Evolutionary conservation across 75 land plant species (phyloP).

Genomic region (Pseudotsuga menziesii): DNA sequence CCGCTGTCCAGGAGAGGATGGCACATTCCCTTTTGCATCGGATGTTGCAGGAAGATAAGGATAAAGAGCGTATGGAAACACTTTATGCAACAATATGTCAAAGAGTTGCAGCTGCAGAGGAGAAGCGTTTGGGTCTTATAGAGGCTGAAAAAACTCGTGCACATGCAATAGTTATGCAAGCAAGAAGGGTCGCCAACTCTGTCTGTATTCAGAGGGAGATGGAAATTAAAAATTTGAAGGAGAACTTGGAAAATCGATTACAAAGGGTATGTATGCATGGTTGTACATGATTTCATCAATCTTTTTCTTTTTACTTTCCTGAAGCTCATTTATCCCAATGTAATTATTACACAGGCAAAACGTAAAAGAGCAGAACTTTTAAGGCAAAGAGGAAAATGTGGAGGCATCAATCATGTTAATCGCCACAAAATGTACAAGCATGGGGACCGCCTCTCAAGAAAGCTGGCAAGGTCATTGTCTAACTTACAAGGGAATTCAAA

Average conservation of each 20-base stretch:
- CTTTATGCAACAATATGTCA: constrained; percentile 63
- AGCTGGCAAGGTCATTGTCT: constrained; percentile 66
- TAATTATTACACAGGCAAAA: constrained; percentile 54
- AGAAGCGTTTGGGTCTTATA: constrained; percentile 67
- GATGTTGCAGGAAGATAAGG: constrained; percentile 50
- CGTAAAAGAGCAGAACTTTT: constrained; percentile 81
- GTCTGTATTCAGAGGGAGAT: constrained; percentile 67
- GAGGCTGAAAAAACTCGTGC: constrained; percentile 87
- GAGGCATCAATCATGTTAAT: constrained; percentile 26
- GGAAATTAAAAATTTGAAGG: constrained; percentile 65
- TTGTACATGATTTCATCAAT: background rate
- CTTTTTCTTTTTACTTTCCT: background rate
- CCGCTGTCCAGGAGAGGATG: constrained; percentile 65
- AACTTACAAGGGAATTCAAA: constrained; percentile 1
- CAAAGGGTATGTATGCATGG: constrained; percentile 58
- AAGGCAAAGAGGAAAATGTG: constrained; percentile 62
- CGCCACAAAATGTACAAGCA: constrained; percentile 56
- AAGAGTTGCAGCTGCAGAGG: constrained; percentile 94
- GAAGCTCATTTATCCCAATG: background rate
- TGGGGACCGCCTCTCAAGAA: constrained; percentile 81
- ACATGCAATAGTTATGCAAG: constrained; percentile 70
- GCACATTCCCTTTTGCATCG: constrained; percentile 53
- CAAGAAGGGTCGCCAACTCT: constrained; percentile 72
- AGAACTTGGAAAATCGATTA: constrained; percentile 72
- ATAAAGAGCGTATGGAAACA: constrained; percentile 68